Conservation (phyloP, 768 basidiomycete genomes). For the Pleurotus citrinopileatus region DNA sequence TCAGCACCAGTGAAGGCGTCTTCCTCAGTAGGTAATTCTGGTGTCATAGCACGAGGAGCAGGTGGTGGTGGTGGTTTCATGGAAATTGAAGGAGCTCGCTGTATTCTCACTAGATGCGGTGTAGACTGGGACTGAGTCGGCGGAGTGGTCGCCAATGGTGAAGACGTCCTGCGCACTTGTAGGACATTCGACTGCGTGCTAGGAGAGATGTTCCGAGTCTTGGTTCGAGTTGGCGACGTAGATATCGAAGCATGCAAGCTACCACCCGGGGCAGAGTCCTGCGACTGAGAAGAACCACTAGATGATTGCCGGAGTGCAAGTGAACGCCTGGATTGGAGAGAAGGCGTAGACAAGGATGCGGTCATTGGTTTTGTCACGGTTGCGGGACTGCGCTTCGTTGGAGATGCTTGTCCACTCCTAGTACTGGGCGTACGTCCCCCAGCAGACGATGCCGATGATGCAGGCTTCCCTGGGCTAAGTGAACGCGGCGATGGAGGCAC, state of each 20-base stretch:
- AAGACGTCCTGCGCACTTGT: conserved; percentile 4
- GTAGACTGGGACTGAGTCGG: neutral
- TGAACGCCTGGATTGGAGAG: conserved; percentile 6
- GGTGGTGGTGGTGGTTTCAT: conserved; percentile 2
- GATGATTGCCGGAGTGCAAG: conserved; percentile 2
- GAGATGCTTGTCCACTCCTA: conserved; percentile 40
- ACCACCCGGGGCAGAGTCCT: neutral
- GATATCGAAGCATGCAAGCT: neutral
- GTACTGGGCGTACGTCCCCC: conserved; percentile 25
- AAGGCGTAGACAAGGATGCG: neutral
- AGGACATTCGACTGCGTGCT: conserved; percentile 1
- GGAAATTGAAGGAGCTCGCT: neutral
- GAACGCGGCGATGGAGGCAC: conserved; percentile 61
- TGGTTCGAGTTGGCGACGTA: neutral
- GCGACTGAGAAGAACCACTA: conserved; percentile 2
- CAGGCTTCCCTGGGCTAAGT: conserved; percentile 57
- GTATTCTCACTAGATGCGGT: conserved; percentile 4
- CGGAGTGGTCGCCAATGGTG: neutral
- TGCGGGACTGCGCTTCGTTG: conserved; percentile 46
- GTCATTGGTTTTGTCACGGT: neutral
- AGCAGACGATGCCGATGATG: conserved; percentile 24
- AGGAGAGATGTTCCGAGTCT: conserved; percentile 5
- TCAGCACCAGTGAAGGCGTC: neutral
- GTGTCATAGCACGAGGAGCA: neutral
- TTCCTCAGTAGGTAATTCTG: neutral